Base-by-base conservation (phyloP, 176 grass and related monocot species). In the Bonia amplexicaulis region DNA sequence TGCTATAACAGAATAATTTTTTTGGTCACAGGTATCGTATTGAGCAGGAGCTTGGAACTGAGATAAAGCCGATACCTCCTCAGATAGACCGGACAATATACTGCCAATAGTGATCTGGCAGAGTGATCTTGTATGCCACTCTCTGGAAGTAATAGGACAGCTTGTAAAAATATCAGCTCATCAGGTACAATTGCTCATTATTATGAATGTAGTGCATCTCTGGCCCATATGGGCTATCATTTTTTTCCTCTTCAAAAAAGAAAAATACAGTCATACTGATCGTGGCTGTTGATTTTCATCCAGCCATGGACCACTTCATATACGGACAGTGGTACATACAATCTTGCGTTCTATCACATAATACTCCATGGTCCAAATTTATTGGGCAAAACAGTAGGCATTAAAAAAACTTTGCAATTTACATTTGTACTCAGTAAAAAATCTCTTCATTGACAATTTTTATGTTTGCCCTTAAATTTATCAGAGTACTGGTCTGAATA, bases 1-100 rank as follows among this genome's bases (percentile, higher is more conserved):
- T 84, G 2, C n/a, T n/a, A 63, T 29, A 64, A 69, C 12, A 31
- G 15, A 19, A 49, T 81, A 71, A 25, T 75, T 54, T 67, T 66
- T 33, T 66, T 47, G 54, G 7, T 44, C 40, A 15, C 88, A 94
- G 92, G 71, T 88, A 97, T 88, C 79, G 92, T 71, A 97, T 94
- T 81, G 95, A 94, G 77, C 90, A 94, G 80, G 95, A 97, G 82
- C 92, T 97, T 88, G 92, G 95, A 77, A 93, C 95, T 53, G 92
- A 94, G 81, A 97, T 97, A 89, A 97, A 97, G 88, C 84, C 88
- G 10, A 97, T 94, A 84, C 95, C 92, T 72, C 84, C 95, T 25
- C 95, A 97, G 87, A 97, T 97, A 86, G 95, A 94, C 53, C 90
- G 73, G 54, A 68, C 90, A n/a, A 92, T 94, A 84, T 97, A 97